phyloP scores from a whole-genome alignment of 257 asterid species.

The Knoxia roxburghii region DNA sequence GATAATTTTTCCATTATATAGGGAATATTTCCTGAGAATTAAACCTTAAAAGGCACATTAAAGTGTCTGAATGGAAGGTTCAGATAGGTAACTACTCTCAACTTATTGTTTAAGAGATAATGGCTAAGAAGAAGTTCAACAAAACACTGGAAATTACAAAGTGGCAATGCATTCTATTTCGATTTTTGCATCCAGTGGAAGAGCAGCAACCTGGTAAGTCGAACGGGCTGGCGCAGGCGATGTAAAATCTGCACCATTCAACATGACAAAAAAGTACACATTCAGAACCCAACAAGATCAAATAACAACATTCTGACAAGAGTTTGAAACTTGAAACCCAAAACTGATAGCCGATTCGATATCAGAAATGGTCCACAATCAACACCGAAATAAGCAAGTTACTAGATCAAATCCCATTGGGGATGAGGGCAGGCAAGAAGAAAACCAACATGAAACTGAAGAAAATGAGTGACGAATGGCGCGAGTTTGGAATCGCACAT shows the following conservation, averaged over 20 bases:
- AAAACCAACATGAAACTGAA: neutral
- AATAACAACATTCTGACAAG: neutral
- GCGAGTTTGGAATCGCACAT: neutral
- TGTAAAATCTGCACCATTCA: conserved; percentile 59
- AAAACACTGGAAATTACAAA: conserved; percentile 23
- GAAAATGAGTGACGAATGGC: neutral
- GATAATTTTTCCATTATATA: too few relatives aligned
- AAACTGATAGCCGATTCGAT: neutral
- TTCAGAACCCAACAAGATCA: neutral
- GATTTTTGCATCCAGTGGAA: conserved; percentile 77
- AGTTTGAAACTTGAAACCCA: neutral
- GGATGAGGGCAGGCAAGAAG: neutral
- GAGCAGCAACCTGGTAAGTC: conserved; percentile 89
- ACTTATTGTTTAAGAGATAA: neutral
- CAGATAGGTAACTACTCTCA: neutral
- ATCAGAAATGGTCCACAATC: neutral
- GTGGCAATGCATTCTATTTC: conserved; percentile 89
- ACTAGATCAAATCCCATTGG: neutral
- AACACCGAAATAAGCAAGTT: neutral
- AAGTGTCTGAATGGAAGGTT: neutral
- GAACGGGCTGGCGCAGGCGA: conserved; percentile 91
- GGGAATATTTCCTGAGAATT: too few relatives aligned
- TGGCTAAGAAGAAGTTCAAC: neutral
- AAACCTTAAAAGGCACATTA: neutral
- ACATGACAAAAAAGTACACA: conserved; percentile 9